Base-by-base conservation (phyloP, 495 filamentous ascomycete species). In the Trichocladium uniseriatum region DNA sequence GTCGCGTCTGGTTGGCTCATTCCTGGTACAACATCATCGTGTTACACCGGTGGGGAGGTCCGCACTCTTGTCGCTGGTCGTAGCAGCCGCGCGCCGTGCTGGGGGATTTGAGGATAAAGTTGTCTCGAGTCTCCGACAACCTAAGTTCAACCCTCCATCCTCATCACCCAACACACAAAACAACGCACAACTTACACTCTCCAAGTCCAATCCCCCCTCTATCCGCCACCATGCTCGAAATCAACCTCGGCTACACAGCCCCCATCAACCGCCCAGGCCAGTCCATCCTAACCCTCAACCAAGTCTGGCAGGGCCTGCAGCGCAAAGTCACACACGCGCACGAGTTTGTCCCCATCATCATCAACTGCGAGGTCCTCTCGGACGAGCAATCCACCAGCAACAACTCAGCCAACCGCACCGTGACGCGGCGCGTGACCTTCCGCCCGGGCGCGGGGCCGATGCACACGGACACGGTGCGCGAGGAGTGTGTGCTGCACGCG, bases 231-330 rank as follows among this genome's bases (percentile, higher is more conserved):
- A 69, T 71, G 68, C 56, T 63, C 16, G 58, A 55, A 41, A 42
- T 69, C 52, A 69, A 70, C 57, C 49, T 70, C 18, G 66, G 60
- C 49, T 71, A 69, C 60, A 69, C 65, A 14, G 59, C 65, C 3
- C 68, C 65, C 28, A 59, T 72, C 59, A 72, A 72, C 64, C 63
- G 56, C 8, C 24, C 57, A 14, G 53, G 52, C 38, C 47, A 49
- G 15, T 19, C 44, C 28, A 13, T 56, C 42, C 58, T 72, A 6
- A 68, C 64, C 19, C 36, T 43, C 22, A 1, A 58, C 14, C 68
- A 71, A 40, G 58, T 71, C 52, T 72, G 66, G 64, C 62, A 59
- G n/a, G 68, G 67, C 22, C 58, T 72, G 13, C 38, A 66, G 56
- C 55, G 60, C 55, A 72, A 72, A 37, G 67, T 69, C 5, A 63